Conservation (phyloP, 139 green algal species). For the Choricystis sp. region DNA sequence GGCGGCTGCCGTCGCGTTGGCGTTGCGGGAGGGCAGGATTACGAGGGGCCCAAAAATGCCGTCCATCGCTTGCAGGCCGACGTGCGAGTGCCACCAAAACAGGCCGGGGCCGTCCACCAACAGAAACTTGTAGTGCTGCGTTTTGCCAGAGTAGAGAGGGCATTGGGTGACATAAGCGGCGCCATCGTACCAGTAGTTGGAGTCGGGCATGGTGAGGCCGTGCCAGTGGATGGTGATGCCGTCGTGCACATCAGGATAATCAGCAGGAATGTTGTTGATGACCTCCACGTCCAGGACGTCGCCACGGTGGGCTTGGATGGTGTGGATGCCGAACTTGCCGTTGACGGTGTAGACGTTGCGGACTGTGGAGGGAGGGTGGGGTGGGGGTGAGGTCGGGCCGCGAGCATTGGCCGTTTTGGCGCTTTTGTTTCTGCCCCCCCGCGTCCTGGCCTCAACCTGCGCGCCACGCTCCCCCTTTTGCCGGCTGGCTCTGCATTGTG, state of each 20-base stretch:
- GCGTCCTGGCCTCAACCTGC: too few relatives aligned
- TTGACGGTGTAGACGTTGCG: neutral
- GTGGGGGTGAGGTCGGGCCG: neutral
- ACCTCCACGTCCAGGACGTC: slow-evolving; percentile 18
- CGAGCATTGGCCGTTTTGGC: too few relatives aligned
- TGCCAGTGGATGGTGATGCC: slow-evolving; percentile 39
- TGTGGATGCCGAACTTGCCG: neutral
- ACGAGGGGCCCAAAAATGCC: slow-evolving; percentile 40
- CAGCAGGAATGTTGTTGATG: slow-evolving; percentile 20
- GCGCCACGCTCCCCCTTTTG: too few relatives aligned
- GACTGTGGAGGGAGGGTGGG: neutral
- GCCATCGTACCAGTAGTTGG: too few relatives aligned
- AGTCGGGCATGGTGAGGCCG: slow-evolving; percentile 28
- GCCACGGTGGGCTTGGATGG: neutral
- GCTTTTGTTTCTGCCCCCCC: too few relatives aligned
- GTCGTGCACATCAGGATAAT: slow-evolving; percentile 10
- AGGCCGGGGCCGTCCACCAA: slow-evolving; percentile 28
- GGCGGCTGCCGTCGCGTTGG: neutral
- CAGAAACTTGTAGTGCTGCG: slow-evolving; percentile 16
- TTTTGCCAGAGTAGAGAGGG: neutral
- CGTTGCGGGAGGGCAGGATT: slow-evolving; percentile 8
- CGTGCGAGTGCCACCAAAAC: slow-evolving; percentile 46
- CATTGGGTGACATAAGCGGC: neutral
- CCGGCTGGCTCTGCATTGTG: too few relatives aligned
- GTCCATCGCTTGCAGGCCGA: slow-evolving; percentile 18